Evolutionary conservation across 208 protist genomes (phyloP).

Genomic region (Leishmania lainsoni): DNA sequence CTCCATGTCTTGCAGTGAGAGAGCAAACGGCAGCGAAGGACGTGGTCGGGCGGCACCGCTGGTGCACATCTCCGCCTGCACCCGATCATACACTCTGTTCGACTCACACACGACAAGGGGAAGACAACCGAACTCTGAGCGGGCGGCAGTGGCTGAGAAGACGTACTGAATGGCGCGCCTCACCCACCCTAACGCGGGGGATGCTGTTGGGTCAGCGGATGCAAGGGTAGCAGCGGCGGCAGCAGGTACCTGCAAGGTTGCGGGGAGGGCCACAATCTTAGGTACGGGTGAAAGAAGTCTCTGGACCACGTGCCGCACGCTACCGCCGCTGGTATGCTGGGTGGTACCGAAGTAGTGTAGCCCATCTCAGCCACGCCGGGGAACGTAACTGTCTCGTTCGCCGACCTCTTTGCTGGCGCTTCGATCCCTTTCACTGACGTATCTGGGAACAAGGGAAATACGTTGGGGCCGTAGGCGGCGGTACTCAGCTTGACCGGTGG

Average conservation of each 20-base stretch:
- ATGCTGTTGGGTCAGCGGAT: not conserved
- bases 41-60: not conserved
- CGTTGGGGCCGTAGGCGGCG: not conserved
- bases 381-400: not conserved
- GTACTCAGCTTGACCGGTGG: constrained; percentile 11
- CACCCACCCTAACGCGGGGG: constrained; percentile 10
- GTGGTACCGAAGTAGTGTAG: not conserved
- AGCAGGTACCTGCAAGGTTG: no score
- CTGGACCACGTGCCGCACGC: not conserved
- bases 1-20: constrained; percentile 9
- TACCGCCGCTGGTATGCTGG: no score
- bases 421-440: not conserved
- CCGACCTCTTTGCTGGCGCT: not conserved
- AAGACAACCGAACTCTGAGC: constrained; percentile 12
- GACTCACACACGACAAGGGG: constrained; percentile 23
- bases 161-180: constrained; percentile 10
- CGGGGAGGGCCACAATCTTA: no score
- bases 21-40: constrained; percentile 3
- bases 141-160: constrained; percentile 13
- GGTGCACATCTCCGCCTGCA: not conserved
- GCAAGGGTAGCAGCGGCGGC: no score
- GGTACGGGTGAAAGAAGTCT: no score
- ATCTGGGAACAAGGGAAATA: constrained; percentile 32
- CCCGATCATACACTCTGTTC: constrained; percentile 1
- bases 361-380: not conserved